Evolutionary conservation across 805 yeast species (phyloP), one percentile per base, ranked within the genome.

Genomic region (Saturnispora galanensis): DNA sequence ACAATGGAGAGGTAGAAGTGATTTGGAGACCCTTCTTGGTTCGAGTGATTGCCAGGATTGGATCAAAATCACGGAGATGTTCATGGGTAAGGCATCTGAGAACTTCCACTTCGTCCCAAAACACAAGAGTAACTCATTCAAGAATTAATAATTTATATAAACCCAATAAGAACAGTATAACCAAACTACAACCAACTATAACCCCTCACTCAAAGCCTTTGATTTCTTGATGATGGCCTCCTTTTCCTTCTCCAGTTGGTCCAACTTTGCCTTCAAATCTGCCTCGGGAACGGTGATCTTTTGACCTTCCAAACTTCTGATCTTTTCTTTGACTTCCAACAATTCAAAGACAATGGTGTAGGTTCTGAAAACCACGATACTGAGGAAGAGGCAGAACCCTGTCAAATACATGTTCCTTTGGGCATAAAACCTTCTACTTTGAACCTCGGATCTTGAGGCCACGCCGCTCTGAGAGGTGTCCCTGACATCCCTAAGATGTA

Each of bases 371-470:
- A 89, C 78, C 42, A 87, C 82, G 58, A 89, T 71, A 2, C 96
- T 84, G 57, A 93, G 70, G 62, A 93, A 93, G 62, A 93, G 74
- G 2, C 97, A 88, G 66, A 89, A 87, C 1, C 99, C 99, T 54
- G 96, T 87, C 41, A 93, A 72, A 57, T 93, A 93, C 81, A 88
- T 78, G 70, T 93, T 93, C 68, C 99, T 79, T 68, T 93, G 98
- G 16, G 97, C 87, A 59, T 89, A 89, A 65, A 93, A 93, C 58
- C 88, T 76, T 64, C 96, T 77, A 17, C 96, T 93, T 63, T 84
- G 88, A 45, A 84, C 71, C 58, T 93, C 97, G 16, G 87, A 68
- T 47, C 96, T 73, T 55, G 84, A 90, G 56, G 38, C 65, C 63
- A 42, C 59, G 56, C 41, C 59, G 38, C 44, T 47, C 5, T 55